Percentiles rank a stretch among this genome's conserved stretches.
These are phyloP conservation scores for Fusarium brachygibbosum DNA, from an alignment of 2,329 filamentous ascomycete species.

Conservation along the genomic window DNA sequence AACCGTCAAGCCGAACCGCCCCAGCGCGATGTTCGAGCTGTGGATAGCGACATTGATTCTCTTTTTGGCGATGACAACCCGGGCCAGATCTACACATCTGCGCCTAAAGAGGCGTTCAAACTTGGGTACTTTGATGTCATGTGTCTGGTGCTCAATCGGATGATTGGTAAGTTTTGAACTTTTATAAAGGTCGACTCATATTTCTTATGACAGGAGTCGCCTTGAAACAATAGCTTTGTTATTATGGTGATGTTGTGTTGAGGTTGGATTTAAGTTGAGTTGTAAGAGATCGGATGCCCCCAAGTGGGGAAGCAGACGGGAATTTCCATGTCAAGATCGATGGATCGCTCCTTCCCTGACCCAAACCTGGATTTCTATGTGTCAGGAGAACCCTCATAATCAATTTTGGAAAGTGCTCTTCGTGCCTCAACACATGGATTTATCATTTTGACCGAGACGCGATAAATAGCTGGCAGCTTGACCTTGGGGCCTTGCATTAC, in stretches of 20 bases:
- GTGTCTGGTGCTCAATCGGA: conserved; percentile 55
- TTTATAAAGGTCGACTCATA: not conserved
- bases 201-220: not conserved
- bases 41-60: conserved; percentile 39
- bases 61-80: conserved; percentile 42
- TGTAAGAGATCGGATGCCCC: conserved; percentile 10
- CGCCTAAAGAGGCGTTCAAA: conserved; percentile 54
- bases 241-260: conserved; percentile 21
- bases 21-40: conserved; percentile 14
- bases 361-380: conserved; percentile 35
- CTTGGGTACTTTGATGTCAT: conserved; percentile 55
- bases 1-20: conserved; percentile 13
- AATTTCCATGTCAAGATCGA: conserved; percentile 18
- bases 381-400: conserved; percentile 16
- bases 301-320: conserved; percentile 42
- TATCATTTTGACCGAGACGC: not conserved
- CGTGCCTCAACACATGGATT: not conserved
- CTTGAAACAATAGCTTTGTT: not conserved
- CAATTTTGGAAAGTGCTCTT: not conserved
- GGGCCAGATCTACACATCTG: conserved; percentile 51
- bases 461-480: not conserved
- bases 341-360: conserved; percentile 28
- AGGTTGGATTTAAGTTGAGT: conserved; percentile 44
- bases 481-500: not conserved
- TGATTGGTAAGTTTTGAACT: conserved; percentile 52